A percentile compares a stretch with the other conserved stretches of the same genome.
Evolutionary conservation across 345 rosid genomes (phyloP).

Genomic region (Pugionium cornutum): DNA sequence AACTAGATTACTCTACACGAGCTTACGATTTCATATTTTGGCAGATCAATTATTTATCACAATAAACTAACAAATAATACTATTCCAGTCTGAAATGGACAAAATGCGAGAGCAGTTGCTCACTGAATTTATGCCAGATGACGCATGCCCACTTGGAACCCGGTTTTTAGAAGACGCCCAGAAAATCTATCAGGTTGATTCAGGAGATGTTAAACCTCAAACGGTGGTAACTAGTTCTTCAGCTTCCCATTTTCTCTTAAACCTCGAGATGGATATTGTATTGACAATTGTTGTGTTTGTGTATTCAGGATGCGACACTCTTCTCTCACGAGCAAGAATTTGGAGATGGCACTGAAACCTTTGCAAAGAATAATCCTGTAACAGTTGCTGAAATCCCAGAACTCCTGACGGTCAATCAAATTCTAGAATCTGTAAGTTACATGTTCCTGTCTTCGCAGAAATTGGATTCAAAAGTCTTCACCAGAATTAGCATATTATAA

Average conservation of each 20-base stretch:
- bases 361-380: slow-evolving; percentile 42
- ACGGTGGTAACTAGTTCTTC: slow-evolving; percentile 42
- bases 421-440: slow-evolving; percentile 75
- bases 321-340: slow-evolving; percentile 55
- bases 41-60: background rate
- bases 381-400: slow-evolving; percentile 41
- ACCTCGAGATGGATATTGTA: slow-evolving; percentile 25
- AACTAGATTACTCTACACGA: background rate
- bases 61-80: slow-evolving; percentile 25
- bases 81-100: slow-evolving; percentile 61
- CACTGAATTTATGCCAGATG: slow-evolving; percentile 80
- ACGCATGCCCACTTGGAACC: slow-evolving; percentile 74
- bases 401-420: slow-evolving; percentile 69
- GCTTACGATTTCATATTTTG: slow-evolving; percentile 14
- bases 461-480: background rate
- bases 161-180: slow-evolving; percentile 52
- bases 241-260: slow-evolving; percentile 22
- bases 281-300: slow-evolving; percentile 12
- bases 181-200: slow-evolving; percentile 44
- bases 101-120: slow-evolving; percentile 58
- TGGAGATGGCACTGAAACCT: slow-evolving; percentile 50
- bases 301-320: slow-evolving; percentile 45
- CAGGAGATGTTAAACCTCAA: slow-evolving; percentile 40
- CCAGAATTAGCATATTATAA: background rate
- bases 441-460: slow-evolving; percentile 17